A percentile compares a stretch with the other conserved stretches of the same genome.
Evolutionary conservation across 2,329 filamentous ascomycete genomes (phyloP).

Genomic region (Penicillium verrucosum): DNA sequence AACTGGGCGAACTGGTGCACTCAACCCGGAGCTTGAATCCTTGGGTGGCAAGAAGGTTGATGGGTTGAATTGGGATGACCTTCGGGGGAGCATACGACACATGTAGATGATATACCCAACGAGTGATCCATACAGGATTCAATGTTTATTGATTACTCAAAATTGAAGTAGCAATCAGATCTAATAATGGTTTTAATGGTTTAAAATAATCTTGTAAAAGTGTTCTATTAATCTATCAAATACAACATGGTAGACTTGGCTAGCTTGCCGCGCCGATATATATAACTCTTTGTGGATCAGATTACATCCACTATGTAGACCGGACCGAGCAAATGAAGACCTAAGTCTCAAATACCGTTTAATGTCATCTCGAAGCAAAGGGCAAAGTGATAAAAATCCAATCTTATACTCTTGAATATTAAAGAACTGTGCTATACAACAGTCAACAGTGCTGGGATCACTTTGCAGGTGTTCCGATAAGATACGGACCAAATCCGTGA

Average conservation of each 20-base stretch:
- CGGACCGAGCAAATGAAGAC: not conserved
- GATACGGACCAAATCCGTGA: conserved; percentile 3
- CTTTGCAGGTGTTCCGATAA: conserved; percentile 1
- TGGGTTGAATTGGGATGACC: conserved; percentile 53
- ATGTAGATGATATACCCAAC: conserved; percentile 21
- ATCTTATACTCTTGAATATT: not conserved
- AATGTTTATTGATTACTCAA: conserved; percentile 9
- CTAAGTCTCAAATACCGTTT: too few relatives aligned
- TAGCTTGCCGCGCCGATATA: not conserved
- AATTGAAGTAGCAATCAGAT: conserved; percentile 12
- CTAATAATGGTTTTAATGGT: conserved; percentile 6
- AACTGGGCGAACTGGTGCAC: conserved; percentile 51
- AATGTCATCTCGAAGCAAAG: not conserved
- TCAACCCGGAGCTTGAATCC: conserved; percentile 34
- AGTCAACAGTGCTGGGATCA: not conserved
- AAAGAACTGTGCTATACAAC: not conserved
- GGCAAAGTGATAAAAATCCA: not conserved
- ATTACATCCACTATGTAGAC: not conserved
- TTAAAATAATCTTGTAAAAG: not conserved
- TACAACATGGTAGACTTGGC: too few relatives aligned
- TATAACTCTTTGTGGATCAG: not conserved
- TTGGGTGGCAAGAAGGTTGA: conserved; percentile 47
- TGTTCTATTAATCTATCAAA: not conserved
- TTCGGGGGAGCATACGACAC: conserved; percentile 37
- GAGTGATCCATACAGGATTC: conserved; percentile 3